Percentiles rank a stretch among this genome's conserved stretches.
phyloP scores from a whole-genome alignment of 2,329 filamentous ascomycete species.

The Colletotrichum ledebouriae region DNA sequence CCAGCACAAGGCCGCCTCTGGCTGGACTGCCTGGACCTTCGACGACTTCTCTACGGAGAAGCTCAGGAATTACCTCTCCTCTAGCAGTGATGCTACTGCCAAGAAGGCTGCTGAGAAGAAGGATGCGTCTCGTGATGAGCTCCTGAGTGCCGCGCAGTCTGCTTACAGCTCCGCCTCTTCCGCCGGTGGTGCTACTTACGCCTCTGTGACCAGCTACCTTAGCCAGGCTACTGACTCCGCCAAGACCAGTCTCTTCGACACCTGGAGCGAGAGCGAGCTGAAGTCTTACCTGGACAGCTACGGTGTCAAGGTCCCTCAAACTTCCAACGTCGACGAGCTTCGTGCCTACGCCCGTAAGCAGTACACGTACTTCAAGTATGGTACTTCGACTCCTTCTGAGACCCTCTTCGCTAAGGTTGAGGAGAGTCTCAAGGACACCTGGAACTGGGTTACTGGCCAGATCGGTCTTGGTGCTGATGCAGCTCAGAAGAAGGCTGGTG shows the following conservation, averaged over 20 bases:
- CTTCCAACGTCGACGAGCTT: conserved; percentile 76
- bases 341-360: conserved; percentile 79
- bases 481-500: conserved; percentile 60
- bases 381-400: conserved; percentile 74
- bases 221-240: conserved; percentile 73
- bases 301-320: conserved; percentile 76
- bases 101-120: conserved; percentile 73
- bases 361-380: conserved; percentile 82
- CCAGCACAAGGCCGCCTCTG: conserved; percentile 76
- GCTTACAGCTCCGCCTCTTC: conserved; percentile 72
- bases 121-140: conserved; percentile 78
- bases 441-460: conserved; percentile 66
- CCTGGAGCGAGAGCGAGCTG: conserved; percentile 80
- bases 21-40: conserved; percentile 82
- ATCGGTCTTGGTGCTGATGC: conserved; percentile 62
- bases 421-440: conserved; percentile 61
- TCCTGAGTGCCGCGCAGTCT: conserved; percentile 74
- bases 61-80: conserved; percentile 69
- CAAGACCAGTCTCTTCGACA: conserved; percentile 77
- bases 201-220: conserved; percentile 79
- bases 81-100: conserved; percentile 66
- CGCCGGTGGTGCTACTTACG: conserved; percentile 69
- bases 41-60: conserved; percentile 82
- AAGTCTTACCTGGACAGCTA: conserved; percentile 86
- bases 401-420: conserved; percentile 76